Evolutionary conservation across 306 rosid species (phyloP), one percentile per base, ranked within the genome.

Genomic region (Canavalia ensiformis): DNA sequence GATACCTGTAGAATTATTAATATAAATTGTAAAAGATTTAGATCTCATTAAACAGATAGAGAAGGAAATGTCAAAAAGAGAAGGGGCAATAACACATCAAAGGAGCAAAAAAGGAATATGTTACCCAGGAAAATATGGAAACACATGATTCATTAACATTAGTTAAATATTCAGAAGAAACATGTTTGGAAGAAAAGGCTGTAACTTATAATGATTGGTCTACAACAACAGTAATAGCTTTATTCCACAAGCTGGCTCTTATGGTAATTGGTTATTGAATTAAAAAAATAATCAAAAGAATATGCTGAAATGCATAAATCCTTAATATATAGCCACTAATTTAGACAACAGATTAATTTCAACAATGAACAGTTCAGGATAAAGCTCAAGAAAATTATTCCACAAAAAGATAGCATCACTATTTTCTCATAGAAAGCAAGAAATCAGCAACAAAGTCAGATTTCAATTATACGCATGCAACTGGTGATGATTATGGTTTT

Each of bases 1-100:
- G 94, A 88, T 33, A 81, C 93, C 99, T 95, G 83, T 72, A 34
- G 47, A 68, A 64, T 74, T 65, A 72, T 49, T 39, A 47, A 72
- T 78, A 81, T 52, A 65, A 39, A 37, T 64, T 78, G 78, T 45
- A 70, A 39, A 70, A 44, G 54, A 31, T 28, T 62, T 8, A 54
- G 67, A 49, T 57, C 65, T 65, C 52, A 80, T 51, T 33, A 68
- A 66, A 69, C 1, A 2, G 9, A 39, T 45, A 63, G 37, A 64
- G 28, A 70, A 34, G 8, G 11, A 28, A 52, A 68, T 69, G 68
- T 5, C 44, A 74, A 42, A 73, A 39, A 74, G 67, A 62, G 75
- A 54, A 64, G 47, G 42, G 13, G 31, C 2, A 54, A 55, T 56
- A 46, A 70, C 18, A 51, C 45, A 55, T 25, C 59, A 28, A 52